A percentile compares a stretch with the other conserved stretches of the same genome.
These are phyloP conservation scores for Russula brevipes DNA, from an alignment of 768 basidiomycete genomes.

Conservation along the genomic window DNA sequence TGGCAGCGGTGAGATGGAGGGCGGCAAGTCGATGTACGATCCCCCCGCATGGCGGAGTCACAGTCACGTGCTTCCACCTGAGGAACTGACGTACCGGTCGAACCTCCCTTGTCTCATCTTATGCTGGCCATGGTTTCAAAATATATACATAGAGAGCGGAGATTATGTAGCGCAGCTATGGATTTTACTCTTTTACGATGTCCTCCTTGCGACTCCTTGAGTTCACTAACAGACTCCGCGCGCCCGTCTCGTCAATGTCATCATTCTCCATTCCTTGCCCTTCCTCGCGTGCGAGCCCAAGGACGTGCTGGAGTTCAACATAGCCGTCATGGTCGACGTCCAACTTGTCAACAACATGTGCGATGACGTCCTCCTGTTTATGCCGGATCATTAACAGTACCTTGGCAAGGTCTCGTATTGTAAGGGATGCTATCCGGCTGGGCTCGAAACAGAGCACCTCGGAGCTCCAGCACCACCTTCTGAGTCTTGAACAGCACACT, in stretches of 20 bases:
- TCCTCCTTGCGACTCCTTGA: conserved; percentile 80
- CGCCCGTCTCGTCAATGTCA: conserved; percentile 50
- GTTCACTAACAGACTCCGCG: conserved; percentile 76
- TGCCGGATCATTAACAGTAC: conserved; percentile 93
- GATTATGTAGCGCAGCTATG: conserved; percentile 16
- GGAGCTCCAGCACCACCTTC: too few relatives aligned
- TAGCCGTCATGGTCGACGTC: conserved; percentile 96
- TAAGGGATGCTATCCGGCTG: too few relatives aligned
- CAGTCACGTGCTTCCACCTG: not conserved
- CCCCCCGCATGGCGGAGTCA: not conserved
- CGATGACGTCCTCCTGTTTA: conserved; percentile 81
- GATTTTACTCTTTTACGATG: conserved; percentile 65
- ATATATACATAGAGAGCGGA: conserved; percentile 8
- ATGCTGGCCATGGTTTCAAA: conserved; percentile 1
- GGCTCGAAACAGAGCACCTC: too few relatives aligned
- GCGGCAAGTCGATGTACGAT: not conserved
- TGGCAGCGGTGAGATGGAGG: conserved; percentile 1
- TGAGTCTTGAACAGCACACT: too few relatives aligned
- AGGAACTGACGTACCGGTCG: not conserved
- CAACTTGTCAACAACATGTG: conserved; percentile 83
- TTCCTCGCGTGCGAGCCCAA: conserved; percentile 83
- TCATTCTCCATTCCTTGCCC: conserved; percentile 86
- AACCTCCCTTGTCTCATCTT: not conserved
- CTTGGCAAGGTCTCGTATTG: conserved; percentile 77
- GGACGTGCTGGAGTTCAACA: too few relatives aligned